phyloP scores from a whole-genome alignment of 805 yeast genomes.

The Candida cerambycidarum region DNA sequence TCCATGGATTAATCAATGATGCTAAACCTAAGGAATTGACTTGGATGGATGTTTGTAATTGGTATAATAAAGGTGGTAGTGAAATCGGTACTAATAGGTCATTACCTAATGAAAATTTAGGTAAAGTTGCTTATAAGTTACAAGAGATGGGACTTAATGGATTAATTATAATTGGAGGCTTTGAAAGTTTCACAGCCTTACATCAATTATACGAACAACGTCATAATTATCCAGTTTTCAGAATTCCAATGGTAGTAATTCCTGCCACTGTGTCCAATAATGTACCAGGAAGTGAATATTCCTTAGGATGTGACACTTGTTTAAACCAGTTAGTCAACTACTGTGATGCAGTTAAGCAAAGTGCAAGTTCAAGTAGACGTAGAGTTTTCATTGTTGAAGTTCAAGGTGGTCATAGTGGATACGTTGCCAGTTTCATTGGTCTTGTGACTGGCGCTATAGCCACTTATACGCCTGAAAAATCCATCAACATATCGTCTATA shows the following conservation, averaged over 20 bases:
- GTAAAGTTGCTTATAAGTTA: constrained; percentile 69
- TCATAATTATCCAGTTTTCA: constrained; percentile 63
- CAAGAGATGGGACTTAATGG: constrained; percentile 71
- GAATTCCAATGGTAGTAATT: constrained; percentile 73
- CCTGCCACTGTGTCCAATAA: constrained; percentile 82
- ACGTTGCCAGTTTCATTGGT: constrained; percentile 67
- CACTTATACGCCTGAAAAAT: constrained; percentile 75
- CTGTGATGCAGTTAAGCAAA: constrained; percentile 77
- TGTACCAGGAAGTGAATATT: constrained; percentile 81
- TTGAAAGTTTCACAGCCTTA: constrained; percentile 74
- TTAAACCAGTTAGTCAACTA: constrained; percentile 67
- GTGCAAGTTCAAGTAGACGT: constrained; percentile 75
- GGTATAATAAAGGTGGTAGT: constrained; percentile 77
- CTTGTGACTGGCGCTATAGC: constrained; percentile 72
- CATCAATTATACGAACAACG: constrained; percentile 64
- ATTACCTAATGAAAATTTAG: constrained; percentile 67
- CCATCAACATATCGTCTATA: constrained; percentile 56
- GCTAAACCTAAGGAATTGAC: constrained; percentile 58
- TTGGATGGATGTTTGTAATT: constrained; percentile 71
- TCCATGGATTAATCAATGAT: constrained; percentile 64
- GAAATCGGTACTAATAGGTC: constrained; percentile 79
- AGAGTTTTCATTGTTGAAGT: constrained; percentile 80
- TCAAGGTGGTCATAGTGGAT: constrained; percentile 86
- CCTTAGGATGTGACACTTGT: constrained; percentile 75
- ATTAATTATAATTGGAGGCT: constrained; percentile 74